These are phyloP conservation scores for Eutypella sp. DNA, from an alignment of 2,329 filamentous ascomycete genomes.

Conservation along the genomic window DNA sequence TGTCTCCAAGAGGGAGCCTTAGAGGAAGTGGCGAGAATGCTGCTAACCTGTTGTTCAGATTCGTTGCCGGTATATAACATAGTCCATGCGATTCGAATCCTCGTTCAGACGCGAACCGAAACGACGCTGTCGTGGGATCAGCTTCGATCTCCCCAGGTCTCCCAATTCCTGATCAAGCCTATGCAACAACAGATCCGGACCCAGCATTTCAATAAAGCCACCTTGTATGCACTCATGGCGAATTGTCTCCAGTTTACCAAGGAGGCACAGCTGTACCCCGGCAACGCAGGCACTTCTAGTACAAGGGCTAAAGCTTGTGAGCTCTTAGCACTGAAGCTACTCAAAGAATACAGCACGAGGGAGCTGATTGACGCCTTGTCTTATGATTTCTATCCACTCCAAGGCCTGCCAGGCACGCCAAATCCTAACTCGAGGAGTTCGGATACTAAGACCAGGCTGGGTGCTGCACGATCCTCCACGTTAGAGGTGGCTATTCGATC, in stretches of 20 bases:
- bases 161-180: slow-evolving; percentile 91
- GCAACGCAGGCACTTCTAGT: slow-evolving; percentile 75
- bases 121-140: slow-evolving; percentile 94
- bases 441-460: slow-evolving; percentile 39
- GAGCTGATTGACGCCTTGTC: slow-evolving; percentile 92
- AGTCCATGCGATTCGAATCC: slow-evolving; percentile 81
- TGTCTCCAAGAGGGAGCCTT: no score
- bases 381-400: slow-evolving; percentile 90
- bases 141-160: slow-evolving; percentile 89
- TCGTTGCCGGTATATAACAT: slow-evolving; percentile 83
- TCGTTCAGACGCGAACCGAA: slow-evolving; percentile 81
- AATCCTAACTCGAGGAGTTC: slow-evolving; percentile 30
- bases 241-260: slow-evolving; percentile 93
- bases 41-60: slow-evolving; percentile 46
- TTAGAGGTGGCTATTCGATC: slow-evolving; percentile 90
- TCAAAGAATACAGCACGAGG: slow-evolving; percentile 84
- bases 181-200: slow-evolving; percentile 85
- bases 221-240: slow-evolving; percentile 83
- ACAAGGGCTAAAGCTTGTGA: slow-evolving; percentile 88
- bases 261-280: slow-evolving; percentile 75
- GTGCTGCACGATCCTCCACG: slow-evolving; percentile 76
- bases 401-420: slow-evolving; percentile 59
- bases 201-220: slow-evolving; percentile 79
- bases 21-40: no score
- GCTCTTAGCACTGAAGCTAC: slow-evolving; percentile 78